Conservation (phyloP, 2,329 filamentous ascomycete genomes). For the Lasiodiplodia citricola region DNA sequence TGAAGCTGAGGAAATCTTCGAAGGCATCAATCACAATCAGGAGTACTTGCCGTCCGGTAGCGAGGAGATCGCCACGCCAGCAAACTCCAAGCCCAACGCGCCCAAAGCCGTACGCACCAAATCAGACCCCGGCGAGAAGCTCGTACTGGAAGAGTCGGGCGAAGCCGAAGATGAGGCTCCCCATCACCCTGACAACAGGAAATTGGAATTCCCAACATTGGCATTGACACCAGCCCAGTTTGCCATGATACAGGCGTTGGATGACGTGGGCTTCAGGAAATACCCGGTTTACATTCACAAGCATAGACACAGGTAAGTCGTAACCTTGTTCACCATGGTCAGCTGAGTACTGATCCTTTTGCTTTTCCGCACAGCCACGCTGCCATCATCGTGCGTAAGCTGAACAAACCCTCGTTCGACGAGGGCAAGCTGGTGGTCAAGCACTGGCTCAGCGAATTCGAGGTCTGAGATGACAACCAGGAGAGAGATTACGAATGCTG, state of each 20-base stretch:
- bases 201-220: slow-evolving; percentile 67
- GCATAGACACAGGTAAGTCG: slow-evolving; percentile 47
- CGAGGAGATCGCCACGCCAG: slow-evolving; percentile 45
- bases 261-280: slow-evolving; percentile 65
- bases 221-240: slow-evolving; percentile 83
- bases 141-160: slow-evolving; percentile 31
- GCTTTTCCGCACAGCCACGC: slow-evolving; percentile 70
- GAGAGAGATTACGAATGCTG: neutral
- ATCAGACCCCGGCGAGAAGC: slow-evolving; percentile 27
- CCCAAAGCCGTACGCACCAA: slow-evolving; percentile 3
- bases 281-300: slow-evolving; percentile 76
- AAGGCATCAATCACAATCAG: slow-evolving; percentile 71
- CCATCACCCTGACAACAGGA: slow-evolving; percentile 1
- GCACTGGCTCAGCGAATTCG: slow-evolving; percentile 82
- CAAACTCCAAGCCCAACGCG: slow-evolving; percentile 31
- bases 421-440: slow-evolving; percentile 79
- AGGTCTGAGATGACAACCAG: slow-evolving; percentile 49
- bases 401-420: slow-evolving; percentile 65
- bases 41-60: slow-evolving; percentile 69
- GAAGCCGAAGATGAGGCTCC: slow-evolving; percentile 35
- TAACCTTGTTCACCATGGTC: neutral
- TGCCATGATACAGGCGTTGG: slow-evolving; percentile 78
- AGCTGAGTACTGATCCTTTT: neutral
- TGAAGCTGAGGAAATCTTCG: slow-evolving; percentile 78
- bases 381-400: slow-evolving; percentile 80